A percentile compares a stretch with the other conserved stretches of the same genome.
Evolutionary conservation across 768 basidiomycete species (phyloP).

Genomic region (Lactarius trivialis): DNA sequence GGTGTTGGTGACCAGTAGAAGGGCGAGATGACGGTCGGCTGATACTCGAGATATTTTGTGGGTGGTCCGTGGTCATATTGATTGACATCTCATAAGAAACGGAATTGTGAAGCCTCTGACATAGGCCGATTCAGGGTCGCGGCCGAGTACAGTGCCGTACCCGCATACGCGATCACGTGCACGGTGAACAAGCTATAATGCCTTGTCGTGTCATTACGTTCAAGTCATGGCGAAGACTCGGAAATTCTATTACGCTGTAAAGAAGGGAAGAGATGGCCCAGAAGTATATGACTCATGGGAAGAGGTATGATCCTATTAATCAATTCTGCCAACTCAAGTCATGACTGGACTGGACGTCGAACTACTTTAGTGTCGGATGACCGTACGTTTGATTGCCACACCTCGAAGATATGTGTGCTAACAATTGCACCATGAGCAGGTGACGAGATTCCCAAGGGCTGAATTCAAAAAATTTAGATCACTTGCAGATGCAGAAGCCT

Average conservation of each 20-base stretch:
- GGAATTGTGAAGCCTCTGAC: not conserved
- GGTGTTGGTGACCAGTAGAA: conserved; percentile 19
- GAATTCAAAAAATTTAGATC: conserved; percentile 48
- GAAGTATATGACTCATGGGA: conserved; percentile 55
- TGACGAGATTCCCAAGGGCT: conserved; percentile 46
- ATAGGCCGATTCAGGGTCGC: not conserved
- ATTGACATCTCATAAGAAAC: conserved; percentile 11
- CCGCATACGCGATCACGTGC: conserved; percentile 1
- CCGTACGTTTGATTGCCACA: not conserved
- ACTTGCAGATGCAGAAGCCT: conserved; percentile 41
- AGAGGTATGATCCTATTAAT: conserved; percentile 36
- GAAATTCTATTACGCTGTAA: conserved; percentile 56
- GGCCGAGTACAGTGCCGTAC: not conserved
- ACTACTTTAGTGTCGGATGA: not conserved
- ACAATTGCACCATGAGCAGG: conserved; percentile 31
- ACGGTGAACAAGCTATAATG: not conserved
- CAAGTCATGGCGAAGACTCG: conserved; percentile 31
- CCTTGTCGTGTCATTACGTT: not conserved
- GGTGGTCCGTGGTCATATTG: conserved; percentile 24
- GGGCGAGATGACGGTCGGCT: conserved; percentile 24
- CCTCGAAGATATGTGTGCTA: not conserved
- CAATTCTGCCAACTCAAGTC: not conserved
- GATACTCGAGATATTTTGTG: conserved; percentile 17
- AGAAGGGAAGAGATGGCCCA: conserved; percentile 49
- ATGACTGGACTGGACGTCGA: not conserved